Evolutionary conservation across 2,329 filamentous ascomycete species (phyloP).

Genomic region (Diaporthe citriasiana): DNA sequence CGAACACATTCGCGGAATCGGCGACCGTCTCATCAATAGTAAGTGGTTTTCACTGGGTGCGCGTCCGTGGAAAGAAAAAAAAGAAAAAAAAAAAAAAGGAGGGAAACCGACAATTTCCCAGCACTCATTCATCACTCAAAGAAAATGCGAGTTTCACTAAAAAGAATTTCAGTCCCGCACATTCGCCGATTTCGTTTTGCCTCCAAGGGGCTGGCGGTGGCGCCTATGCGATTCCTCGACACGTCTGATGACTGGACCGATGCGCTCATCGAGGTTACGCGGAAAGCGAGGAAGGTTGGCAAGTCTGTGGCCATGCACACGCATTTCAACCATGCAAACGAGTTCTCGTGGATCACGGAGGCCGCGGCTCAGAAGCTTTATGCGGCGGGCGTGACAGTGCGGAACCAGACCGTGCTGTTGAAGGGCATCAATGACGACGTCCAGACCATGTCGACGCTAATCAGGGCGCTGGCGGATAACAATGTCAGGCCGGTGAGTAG

Average conservation of each 20-base stretch:
- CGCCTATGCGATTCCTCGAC: constrained; percentile 68
- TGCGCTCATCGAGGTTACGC: constrained; percentile 64
- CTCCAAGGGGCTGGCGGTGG: constrained; percentile 72
- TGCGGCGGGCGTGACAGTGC: constrained; percentile 65
- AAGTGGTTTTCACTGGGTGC: not conserved
- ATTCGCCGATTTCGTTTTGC: constrained; percentile 73
- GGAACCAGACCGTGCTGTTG: constrained; percentile 73
- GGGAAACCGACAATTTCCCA: not conserved
- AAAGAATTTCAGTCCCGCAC: constrained; percentile 58
- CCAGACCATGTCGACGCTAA: constrained; percentile 66
- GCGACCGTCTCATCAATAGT: constrained; percentile 65
- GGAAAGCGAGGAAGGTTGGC: constrained; percentile 64
- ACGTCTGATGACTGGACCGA: constrained; percentile 65
- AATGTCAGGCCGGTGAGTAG: constrained; percentile 67
- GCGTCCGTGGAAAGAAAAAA: too few relatives aligned
- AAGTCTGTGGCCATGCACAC: constrained; percentile 75
- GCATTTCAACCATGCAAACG: constrained; percentile 74
- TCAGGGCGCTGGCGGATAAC: constrained; percentile 67
- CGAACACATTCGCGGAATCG: constrained; percentile 66
- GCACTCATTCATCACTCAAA: not conserved
- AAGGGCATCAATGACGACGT: constrained; percentile 70
- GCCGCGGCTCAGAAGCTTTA: constrained; percentile 65
- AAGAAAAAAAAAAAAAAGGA: too few relatives aligned
- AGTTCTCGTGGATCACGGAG: constrained; percentile 72
- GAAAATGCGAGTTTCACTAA: not conserved